Base-by-base conservation (phyloP, 371 early-diverging fungal genomes). In the Spraguea lophii region DNA sequence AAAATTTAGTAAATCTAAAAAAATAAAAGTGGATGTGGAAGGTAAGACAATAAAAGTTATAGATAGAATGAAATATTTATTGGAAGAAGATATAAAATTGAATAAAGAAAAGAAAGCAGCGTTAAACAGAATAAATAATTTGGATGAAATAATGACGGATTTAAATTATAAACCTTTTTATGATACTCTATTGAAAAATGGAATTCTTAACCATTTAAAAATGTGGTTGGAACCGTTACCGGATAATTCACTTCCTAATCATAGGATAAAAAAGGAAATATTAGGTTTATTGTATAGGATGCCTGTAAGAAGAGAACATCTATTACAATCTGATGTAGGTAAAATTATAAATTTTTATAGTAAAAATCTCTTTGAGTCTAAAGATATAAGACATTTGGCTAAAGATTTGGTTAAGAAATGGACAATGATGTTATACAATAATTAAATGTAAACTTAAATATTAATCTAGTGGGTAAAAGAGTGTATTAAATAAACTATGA, bases 221-320 rank as follows among this genome's bases (percentile, higher is more conserved):
- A 59, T 51, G 37, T 70, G 71, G 71, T 52, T 70, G 21, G 71
- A 70, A 41, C 71, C 71, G 16, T 55, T 70, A 23, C 68, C 68
- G 20, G 66, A 70, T 51, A 57, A 40, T 7, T 56, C 63, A 0
- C 52, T 70, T n/a, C 71, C 71, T 6, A 62, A 56, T 34, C 48
- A 54, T 4, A 57, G 53, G 19, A 54, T 70, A 3, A 70, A 66
- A 40, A 65, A 54, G 32, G 40, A 36, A 6, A 21, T 70, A 2
- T 34, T 70, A 3, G 61, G 59, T 15, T 41, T 55, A 20, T 43
- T 70, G 16, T 36, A 36, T 17, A 53, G 59, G 39, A 40, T 66
- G 15, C 40, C 16, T 4, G 54, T 68, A 22, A 51, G 51, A 15
- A 59, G 34, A 36, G 44, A 46, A 24, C 61, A 68, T 42, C 36